These are phyloP conservation scores for Olyra latifolia DNA, from an alignment of 176 grass and related monocot species.

Conservation along the genomic window DNA sequence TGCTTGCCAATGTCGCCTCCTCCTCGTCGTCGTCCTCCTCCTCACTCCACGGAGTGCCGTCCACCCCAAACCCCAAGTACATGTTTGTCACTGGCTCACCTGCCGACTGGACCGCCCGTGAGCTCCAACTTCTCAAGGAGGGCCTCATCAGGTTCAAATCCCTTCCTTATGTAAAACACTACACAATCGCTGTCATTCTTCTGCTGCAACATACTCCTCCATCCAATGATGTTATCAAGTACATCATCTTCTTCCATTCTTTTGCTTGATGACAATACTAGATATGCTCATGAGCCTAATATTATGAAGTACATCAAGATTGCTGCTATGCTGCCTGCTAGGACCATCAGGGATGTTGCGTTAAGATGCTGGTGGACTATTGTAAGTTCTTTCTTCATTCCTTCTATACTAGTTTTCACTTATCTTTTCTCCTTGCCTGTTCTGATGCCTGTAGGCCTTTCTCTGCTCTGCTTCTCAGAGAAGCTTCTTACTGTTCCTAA, in stretches of 20 bases:
- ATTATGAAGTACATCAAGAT: constrained; percentile 92
- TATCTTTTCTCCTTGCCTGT: not conserved
- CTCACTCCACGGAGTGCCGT: not conserved
- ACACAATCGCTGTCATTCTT: not conserved
- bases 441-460: not conserved
- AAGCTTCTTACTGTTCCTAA: not conserved
- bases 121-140: constrained; percentile 54
- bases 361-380: constrained; percentile 65
- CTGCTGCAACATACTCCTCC: not conserved
- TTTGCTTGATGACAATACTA: constrained; percentile 21
- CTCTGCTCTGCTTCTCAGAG: not conserved
- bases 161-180: not conserved
- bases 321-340: constrained; percentile 74
- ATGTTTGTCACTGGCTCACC: constrained; percentile 53
- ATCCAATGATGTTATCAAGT: too few relatives aligned
- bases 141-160: constrained; percentile 50
- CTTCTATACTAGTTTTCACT: not conserved
- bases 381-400: constrained; percentile 39
- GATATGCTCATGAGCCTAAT: constrained; percentile 65
- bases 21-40: not conserved
- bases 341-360: constrained; percentile 81
- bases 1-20: constrained; percentile 19
- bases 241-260: not conserved
- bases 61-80: constrained; percentile 30
- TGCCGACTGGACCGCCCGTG: constrained; percentile 54